Percentiles rank a stretch among this genome's conserved stretches.
Evolutionary conservation across 1,284 basidiomycete genomes (phyloP).

Genomic region (Trametes sp.): DNA sequence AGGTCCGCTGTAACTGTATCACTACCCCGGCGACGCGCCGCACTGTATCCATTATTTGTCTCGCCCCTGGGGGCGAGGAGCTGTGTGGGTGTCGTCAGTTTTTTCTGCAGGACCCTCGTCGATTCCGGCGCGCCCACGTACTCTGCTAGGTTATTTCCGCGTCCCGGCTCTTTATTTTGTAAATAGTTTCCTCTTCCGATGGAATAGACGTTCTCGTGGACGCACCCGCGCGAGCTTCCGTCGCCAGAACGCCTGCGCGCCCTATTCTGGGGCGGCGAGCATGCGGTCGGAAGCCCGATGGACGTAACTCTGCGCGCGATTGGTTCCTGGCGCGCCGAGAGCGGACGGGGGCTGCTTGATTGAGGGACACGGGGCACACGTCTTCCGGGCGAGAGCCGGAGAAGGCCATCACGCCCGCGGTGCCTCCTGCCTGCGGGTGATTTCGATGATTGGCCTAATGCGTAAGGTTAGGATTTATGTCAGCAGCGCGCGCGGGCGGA

Average conservation of each 20-base stretch:
- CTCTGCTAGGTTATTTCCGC: constrained; percentile 34
- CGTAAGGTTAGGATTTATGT: constrained; percentile 31
- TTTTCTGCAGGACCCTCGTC: constrained; percentile 22
- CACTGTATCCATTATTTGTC: constrained; percentile 34
- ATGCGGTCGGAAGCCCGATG: constrained; percentile 27
- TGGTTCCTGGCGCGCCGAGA: constrained; percentile 26
- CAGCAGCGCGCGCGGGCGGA: constrained; percentile 31
- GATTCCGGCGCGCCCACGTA: constrained; percentile 23
- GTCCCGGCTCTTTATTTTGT: constrained; percentile 33
- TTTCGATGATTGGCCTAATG: constrained; percentile 25
- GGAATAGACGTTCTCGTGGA: constrained; percentile 21
- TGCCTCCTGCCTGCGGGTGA: constrained; percentile 4
- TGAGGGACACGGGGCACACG: constrained; percentile 24
- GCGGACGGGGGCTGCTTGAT: constrained; percentile 22
- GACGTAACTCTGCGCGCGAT: constrained; percentile 25
- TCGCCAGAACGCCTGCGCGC: constrained; percentile 18
- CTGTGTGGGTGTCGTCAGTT: constrained; percentile 14
- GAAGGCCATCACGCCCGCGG: constrained; percentile 15
- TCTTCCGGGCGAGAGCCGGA: constrained; percentile 19
- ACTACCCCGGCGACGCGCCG: constrained; percentile 30
- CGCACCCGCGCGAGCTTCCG: constrained; percentile 9
- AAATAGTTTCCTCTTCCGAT: constrained; percentile 26
- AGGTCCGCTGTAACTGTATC: constrained; percentile 32
- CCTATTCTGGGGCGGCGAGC: constrained; percentile 25
- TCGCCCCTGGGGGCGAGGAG: constrained; percentile 22